Percentiles rank a stretch among this genome's conserved stretches.
phyloP scores from a whole-genome alignment of 495 filamentous ascomycete genomes.

The Neurospora tetraspora region DNA sequence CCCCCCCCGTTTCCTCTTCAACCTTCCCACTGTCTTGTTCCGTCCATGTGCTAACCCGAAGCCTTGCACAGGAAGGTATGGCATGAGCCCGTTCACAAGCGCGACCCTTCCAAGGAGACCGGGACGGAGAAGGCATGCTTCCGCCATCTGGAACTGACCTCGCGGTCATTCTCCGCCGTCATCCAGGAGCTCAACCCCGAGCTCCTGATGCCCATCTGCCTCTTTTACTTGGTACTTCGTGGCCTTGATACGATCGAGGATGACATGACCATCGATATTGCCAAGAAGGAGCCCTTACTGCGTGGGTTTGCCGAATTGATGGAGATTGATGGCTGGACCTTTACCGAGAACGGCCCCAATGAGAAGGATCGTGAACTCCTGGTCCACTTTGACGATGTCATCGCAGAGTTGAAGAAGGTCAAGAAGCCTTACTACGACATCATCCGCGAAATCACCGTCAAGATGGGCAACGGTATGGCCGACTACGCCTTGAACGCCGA shows the following conservation, averaged over 20 bases:
- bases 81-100: conserved; percentile 87
- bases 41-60: conserved; percentile 2
- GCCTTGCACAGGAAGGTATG: conserved; percentile 68
- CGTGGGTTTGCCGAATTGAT: conserved; percentile 69
- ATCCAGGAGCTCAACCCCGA: conserved; percentile 94
- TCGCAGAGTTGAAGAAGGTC: conserved; percentile 80
- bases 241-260: conserved; percentile 96
- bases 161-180: conserved; percentile 85
- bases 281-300: conserved; percentile 77
- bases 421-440: conserved; percentile 76
- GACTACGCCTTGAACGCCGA: conserved; percentile 82
- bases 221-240: conserved; percentile 91
- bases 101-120: conserved; percentile 64
- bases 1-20: background rate
- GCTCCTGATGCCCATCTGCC: conserved; percentile 72
- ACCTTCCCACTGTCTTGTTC: conserved; percentile 9
- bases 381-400: conserved; percentile 80
- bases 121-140: conserved; percentile 70
- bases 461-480: conserved; percentile 98
- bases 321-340: conserved; percentile 83
- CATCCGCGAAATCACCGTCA: conserved; percentile 86
- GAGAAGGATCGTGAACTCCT: conserved; percentile 92
- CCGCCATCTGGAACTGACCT: conserved; percentile 75
- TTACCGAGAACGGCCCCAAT: conserved; percentile 70
- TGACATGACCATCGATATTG: conserved; percentile 82